Percentiles rank a stretch among this genome's conserved stretches.
Evolutionary conservation across 2,329 filamentous ascomycete species (phyloP).

Genomic region (Lojkania enalia): DNA sequence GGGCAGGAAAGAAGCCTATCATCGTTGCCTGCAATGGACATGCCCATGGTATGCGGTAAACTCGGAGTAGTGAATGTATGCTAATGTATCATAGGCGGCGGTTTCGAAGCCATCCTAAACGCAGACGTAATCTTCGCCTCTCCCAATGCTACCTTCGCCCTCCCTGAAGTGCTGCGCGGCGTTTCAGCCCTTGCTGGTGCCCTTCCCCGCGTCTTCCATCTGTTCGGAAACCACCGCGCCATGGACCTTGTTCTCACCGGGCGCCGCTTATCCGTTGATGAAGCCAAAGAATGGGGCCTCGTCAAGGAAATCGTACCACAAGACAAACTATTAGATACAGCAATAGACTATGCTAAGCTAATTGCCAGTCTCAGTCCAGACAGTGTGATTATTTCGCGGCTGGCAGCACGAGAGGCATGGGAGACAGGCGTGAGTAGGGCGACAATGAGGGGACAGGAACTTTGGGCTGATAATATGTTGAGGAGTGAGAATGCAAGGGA

Average conservation of each 20-base stretch:
- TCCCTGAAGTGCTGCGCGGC: slow-evolving; percentile 56
- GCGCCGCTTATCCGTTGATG: slow-evolving; percentile 45
- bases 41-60: slow-evolving; percentile 37
- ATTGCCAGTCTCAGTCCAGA: slow-evolving; percentile 29
- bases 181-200: slow-evolving; percentile 55
- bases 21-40: slow-evolving; percentile 27
- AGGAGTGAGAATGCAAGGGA: slow-evolving; percentile 25
- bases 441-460: slow-evolving; percentile 44
- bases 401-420: slow-evolving; percentile 26
- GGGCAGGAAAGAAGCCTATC: slow-evolving; percentile 29
- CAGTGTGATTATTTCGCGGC: slow-evolving; percentile 19
- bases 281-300: slow-evolving; percentile 42
- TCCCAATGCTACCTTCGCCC: slow-evolving; percentile 51
- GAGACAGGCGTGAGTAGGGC: slow-evolving; percentile 26
- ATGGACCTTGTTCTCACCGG: slow-evolving; percentile 53
- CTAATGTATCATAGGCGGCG: slow-evolving; percentile 49
- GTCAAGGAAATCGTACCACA: slow-evolving; percentile 38
- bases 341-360: slow-evolving; percentile 22
- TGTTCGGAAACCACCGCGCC: slow-evolving; percentile 49
- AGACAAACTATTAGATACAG: slow-evolving; percentile 20
- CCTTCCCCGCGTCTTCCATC: slow-evolving; percentile 51
- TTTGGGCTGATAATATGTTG: slow-evolving; percentile 35
- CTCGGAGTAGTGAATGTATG: slow-evolving; percentile 55
- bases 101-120: slow-evolving; percentile 57
- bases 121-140: slow-evolving; percentile 57